These are phyloP conservation scores for Craterostigma plantagineum DNA, from an alignment of 257 asterid species.

Conservation along the genomic window DNA sequence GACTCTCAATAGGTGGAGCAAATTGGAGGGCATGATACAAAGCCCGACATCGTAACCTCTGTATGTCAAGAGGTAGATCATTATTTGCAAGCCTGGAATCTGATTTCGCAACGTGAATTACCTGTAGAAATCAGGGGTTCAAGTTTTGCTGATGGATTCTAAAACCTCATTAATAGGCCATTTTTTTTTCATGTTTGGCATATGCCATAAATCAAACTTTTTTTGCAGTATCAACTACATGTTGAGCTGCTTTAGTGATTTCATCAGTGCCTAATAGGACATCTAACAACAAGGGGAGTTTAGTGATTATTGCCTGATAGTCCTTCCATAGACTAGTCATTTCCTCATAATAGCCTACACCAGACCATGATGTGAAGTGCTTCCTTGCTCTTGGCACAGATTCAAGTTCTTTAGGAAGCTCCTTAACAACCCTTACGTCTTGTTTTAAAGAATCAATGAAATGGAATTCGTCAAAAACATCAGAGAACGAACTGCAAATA, in stretches of 20 bases:
- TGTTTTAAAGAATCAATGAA: constrained; percentile 42
- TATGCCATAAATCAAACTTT: no score
- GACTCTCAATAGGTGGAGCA: constrained; percentile 57
- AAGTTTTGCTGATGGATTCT: constrained; percentile 2
- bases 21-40: constrained; percentile 72
- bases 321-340: constrained; percentile 70
- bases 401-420: constrained; percentile 71
- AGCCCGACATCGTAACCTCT: constrained; percentile 92
- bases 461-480: constrained; percentile 73
- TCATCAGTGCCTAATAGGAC: no score
- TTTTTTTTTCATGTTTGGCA: no score
- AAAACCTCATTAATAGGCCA: no score
- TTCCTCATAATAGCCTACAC: constrained; percentile 68
- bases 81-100: constrained; percentile 97
- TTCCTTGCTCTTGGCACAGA: constrained; percentile 76
- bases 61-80: constrained; percentile 85
- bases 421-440: constrained; percentile 65
- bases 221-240: no score
- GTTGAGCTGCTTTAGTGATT: no score
- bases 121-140: constrained; percentile 27
- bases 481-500: constrained; percentile 61
- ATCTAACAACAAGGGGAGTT: no score
- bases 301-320: constrained; percentile 29
- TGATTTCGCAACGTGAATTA: constrained; percentile 83
- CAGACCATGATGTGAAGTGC: constrained; percentile 81